phyloP scores from a whole-genome alignment of 129 eudicot genomes.

The Logfia minima region DNA sequence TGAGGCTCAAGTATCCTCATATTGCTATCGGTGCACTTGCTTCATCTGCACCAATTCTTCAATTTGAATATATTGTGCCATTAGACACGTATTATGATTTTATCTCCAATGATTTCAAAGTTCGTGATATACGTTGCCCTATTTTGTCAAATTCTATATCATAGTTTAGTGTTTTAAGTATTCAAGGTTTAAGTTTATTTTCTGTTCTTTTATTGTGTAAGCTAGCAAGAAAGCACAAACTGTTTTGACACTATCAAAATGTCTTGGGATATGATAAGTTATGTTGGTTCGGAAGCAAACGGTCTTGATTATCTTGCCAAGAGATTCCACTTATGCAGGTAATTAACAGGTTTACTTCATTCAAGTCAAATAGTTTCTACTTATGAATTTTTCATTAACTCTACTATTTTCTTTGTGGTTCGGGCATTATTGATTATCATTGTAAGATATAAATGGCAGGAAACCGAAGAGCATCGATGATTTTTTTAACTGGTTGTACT shows the following conservation, averaged over 20 bases:
- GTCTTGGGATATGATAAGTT: constrained; percentile 55
- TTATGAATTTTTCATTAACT: background rate
- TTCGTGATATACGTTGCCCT: constrained; percentile 32
- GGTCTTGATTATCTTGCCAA: constrained; percentile 50
- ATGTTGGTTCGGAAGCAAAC: background rate
- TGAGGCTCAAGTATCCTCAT: constrained; percentile 95
- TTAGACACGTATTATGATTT: constrained; percentile 74
- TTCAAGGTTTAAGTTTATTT: background rate
- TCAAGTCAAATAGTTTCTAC: background rate
- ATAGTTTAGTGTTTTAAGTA: background rate
- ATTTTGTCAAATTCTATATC: background rate
- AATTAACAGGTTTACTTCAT: background rate
- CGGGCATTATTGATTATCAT: background rate
- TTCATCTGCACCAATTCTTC: constrained; percentile 94
- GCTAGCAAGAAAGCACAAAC: constrained; percentile 74
- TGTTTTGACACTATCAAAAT: constrained; percentile 84
- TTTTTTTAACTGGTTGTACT: constrained; percentile 68
- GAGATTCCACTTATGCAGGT: constrained; percentile 74
- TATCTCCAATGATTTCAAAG: constrained; percentile 78
- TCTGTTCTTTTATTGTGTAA: background rate
- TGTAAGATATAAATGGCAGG: constrained; percentile 39
- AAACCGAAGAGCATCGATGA: constrained; percentile 55
- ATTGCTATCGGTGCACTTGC: constrained; percentile 86
- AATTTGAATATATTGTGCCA: constrained; percentile 87
- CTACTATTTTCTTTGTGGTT: too few species aligned